Evolutionary conservation across 1,284 basidiomycete species (phyloP), one percentile per base, ranked within the genome.

Genomic region (Volvariella surrecta): DNA sequence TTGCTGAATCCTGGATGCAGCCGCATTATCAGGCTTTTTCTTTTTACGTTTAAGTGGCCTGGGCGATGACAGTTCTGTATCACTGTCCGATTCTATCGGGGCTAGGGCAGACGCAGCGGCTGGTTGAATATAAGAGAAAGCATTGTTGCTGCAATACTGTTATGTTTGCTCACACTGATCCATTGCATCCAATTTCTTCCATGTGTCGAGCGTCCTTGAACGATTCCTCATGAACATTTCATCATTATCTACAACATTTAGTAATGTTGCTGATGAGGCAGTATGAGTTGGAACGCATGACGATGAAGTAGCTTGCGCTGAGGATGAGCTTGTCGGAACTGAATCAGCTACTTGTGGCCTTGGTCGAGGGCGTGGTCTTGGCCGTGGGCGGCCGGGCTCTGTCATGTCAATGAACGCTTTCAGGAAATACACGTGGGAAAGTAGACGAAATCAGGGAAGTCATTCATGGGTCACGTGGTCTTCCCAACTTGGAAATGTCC

Each of bases 141-240:
- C 32, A 49, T 49, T 40, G n/a, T 22, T 37, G 13, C 19, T 22
- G 17, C 0, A 32, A 18, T n/a, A 24, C 19, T 3, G 11, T 30
- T 4, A 21, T 22, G 19, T 37, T 45, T 18, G 47, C 66, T 45
- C 49, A 82, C 80, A 70, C 56, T 72, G 74, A 35, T 68, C 68
- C 8, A 70, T 58, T 51, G 73, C 61, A 22, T 75, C 70, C 37
- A 85, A 55, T 44, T 67, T 68, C 54, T 65, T 73, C 82, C 82
- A 86, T 2, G 66, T 62, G 40, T 70, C 63, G 6, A 64, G 57
- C 2, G 73, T 73, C 42, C 76, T 66, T 46, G 70, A 68, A 31
- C 61, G 64, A 52, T 84, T 85, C 39, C 72, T 70, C 50, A 83
- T 70, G 52, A 87, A 87, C 54, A 74, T 63, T 10, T 71, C 74